Evolutionary conservation across 192 early-diverging fungal genomes (phyloP), one percentile per base, ranked within the genome.

Genomic region (Rhizophagus clarus): DNA sequence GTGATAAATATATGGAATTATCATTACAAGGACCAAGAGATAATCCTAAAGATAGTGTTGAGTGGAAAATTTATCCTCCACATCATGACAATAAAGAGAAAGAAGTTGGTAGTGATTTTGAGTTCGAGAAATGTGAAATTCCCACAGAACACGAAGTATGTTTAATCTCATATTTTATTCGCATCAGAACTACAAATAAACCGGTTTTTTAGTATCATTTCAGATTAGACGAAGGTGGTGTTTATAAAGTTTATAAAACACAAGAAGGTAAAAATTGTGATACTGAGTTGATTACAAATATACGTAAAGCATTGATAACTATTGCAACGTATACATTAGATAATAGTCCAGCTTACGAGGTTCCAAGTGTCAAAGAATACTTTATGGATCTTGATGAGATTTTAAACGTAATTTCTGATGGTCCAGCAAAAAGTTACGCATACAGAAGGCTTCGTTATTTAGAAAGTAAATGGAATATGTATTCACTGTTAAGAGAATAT

Each of bases 381-480:
- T 98, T 89, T 83, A 81, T 88, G 81, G 96, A 98, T 75, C 85
- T 95, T 70, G 94, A 98, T 70, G 94, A 83, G 74, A 88, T 98
- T 45, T 83, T 95, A 15, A 85, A 89, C 15, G 85, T 90, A 0
- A 94, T 96, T 45, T 91, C 91, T 0, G 95, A 96, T 82, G 97
- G 97, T 0, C 97, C 97, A 2, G 89, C 95, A 37, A 99, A 99
- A 86, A 93, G 91, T 71, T 97, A 96, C 87, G 95, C 96, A 0
- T 99, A 92, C 81, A 88, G 95, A 61, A 89, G 97, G 29, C 85
- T 99, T 69, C 88, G 94, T 10, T 97, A 96, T 85, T 84, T 99
- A 37, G 97, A 99, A 81, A 90, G 89, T 79, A 96, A 96, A 83
- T 99, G 96, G 92, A 91, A 94, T 81, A 93, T 99, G 90, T 97